These are phyloP conservation scores for Penicillium sp. DNA, from an alignment of 2,329 filamentous ascomycete genomes.

Conservation along the genomic window DNA sequence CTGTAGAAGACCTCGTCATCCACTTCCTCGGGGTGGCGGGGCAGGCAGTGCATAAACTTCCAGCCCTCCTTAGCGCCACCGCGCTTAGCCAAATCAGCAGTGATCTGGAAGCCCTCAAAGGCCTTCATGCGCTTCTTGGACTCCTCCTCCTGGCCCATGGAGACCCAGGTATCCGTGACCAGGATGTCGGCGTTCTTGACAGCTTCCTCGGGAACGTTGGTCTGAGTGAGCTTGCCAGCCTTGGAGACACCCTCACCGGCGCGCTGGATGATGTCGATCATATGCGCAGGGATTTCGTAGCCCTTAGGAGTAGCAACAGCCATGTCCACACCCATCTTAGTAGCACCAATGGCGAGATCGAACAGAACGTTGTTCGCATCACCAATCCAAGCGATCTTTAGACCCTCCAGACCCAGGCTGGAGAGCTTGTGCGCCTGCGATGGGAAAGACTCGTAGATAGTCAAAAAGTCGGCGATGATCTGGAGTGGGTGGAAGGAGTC, in stretches of 20 bases:
- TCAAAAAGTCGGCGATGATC: conserved; percentile 86
- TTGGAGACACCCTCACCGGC: conserved; percentile 50
- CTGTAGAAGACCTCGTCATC: conserved; percentile 91
- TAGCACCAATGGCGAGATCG: conserved; percentile 76
- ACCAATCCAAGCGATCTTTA: conserved; percentile 92
- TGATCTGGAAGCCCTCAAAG: conserved; percentile 87
- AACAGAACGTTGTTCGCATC: conserved; percentile 97
- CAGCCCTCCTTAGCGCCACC: conserved; percentile 80
- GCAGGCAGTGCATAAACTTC: conserved; percentile 98
- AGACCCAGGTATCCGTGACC: conserved; percentile 96
- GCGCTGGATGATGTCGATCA: conserved; percentile 62
- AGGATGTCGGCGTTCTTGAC: conserved; percentile 79
- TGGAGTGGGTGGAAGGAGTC: conserved; percentile 90
- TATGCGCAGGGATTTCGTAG: conserved; percentile 68
- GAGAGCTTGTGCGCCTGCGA: conserved; percentile 33
- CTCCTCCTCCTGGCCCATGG: conserved; percentile 94
- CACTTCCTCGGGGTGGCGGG: conserved; percentile 85
- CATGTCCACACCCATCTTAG: conserved; percentile 79
- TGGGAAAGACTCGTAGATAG: conserved; percentile 70
- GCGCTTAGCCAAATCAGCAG: conserved; percentile 68
- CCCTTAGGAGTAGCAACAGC: conserved; percentile 76
- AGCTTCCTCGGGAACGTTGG: conserved; percentile 70
- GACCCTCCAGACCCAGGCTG: conserved; percentile 62
- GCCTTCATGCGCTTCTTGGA: conserved; percentile 64
- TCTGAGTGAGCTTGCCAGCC: conserved; percentile 63